A percentile compares a stretch with the other conserved stretches of the same genome.
Evolutionary conservation across 768 basidiomycete genomes (phyloP).

Genomic region (Rossbeevera mucosa): DNA sequence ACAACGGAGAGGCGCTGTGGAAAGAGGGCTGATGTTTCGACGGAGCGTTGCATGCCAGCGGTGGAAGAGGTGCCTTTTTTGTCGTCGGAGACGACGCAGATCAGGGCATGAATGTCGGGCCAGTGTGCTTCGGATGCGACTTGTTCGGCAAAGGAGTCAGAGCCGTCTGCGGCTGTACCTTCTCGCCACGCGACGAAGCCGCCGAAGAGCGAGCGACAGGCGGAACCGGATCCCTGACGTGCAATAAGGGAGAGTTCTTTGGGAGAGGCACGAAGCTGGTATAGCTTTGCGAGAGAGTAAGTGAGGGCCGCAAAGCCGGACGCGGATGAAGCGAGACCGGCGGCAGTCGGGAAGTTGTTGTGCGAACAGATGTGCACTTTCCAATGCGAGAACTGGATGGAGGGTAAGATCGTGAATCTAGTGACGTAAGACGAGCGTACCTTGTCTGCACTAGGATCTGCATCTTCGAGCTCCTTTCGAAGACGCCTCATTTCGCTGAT

Average conservation of each 20-base stretch:
- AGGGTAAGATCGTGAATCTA: neutral
- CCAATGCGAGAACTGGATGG: slow-evolving; percentile 32
- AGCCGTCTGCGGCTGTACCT: slow-evolving; percentile 53
- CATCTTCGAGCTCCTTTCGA: slow-evolving; percentile 69
- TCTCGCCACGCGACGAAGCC: slow-evolving; percentile 94
- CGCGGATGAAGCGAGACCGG: slow-evolving; percentile 95
- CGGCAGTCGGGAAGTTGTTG: slow-evolving; percentile 99
- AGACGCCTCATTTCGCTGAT: slow-evolving; percentile 82
- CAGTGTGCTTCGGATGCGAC: slow-evolving; percentile 84
- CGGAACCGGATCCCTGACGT: slow-evolving; percentile 95
- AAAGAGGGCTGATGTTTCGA: slow-evolving; percentile 84
- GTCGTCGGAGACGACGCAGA: slow-evolving; percentile 92
- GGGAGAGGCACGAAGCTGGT: slow-evolving; percentile 70
- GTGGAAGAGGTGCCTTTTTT: slow-evolving; percentile 97
- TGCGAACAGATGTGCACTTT: slow-evolving; percentile 86
- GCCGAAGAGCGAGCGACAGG: slow-evolving; percentile 95
- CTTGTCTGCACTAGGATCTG: slow-evolving; percentile 59
- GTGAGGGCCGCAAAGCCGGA: slow-evolving; percentile 96
- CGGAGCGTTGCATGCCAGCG: slow-evolving; percentile 95
- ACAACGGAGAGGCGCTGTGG: slow-evolving; percentile 91
- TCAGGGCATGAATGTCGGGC: slow-evolving; percentile 94
- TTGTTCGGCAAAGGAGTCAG: slow-evolving; percentile 84
- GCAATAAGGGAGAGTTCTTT: slow-evolving; percentile 90
- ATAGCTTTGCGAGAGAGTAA: slow-evolving; percentile 82
- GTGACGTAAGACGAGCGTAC: slow-evolving; percentile 33